Evolutionary conservation across 2,329 filamentous ascomycete genomes (phyloP), one percentile per base, ranked within the genome.

Genomic region (Cordyceps cateniannulata): DNA sequence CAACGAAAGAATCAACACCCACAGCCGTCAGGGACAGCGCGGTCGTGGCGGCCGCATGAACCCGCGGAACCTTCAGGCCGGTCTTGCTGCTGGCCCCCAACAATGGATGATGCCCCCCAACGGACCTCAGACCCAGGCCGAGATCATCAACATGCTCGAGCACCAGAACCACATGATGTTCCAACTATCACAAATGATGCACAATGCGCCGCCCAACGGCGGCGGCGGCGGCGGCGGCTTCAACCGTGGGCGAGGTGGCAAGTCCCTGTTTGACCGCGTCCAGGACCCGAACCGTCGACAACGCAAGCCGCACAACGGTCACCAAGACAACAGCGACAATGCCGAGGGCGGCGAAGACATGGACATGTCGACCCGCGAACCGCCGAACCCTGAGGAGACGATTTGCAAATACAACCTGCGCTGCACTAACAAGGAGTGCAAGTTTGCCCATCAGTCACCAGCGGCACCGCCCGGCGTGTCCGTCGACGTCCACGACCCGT

Each of bases 381-480:
- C 73, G 67, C 81, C 70, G 42, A 85, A 80, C 68, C 77, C 79
- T n/a, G 81, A 86, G 6, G 84, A 90, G 53, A 89, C 81, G 16
- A 79, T 93, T 63, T 99, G 95, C 84, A 91, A 89, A 69, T 99
- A 86, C 79, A 97, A 98, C 76, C 79, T 95, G 59, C 81, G 84
- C 64, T 99, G 95, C 78, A 90, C 89, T 44, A 96, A 96, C 75
- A 86, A 85, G 66, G 90, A 96, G 63, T 99, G 95, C 77, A 89
- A 88, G 66, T 99, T 91, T 72, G 95, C 91, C 20, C 95, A 99
- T 70, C 93, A 97, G 76, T 96, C 93, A 18, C 92, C 95, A 2
- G 92, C 90, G 2, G 93, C 93, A 35, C 89, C 91, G 3, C 87
- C 88, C 2, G 90, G 89, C 29, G 84, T 83, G 2, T 82, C 86